Conservation (phyloP, 306 rosid species). For the Acacia melanoxylon region DNA sequence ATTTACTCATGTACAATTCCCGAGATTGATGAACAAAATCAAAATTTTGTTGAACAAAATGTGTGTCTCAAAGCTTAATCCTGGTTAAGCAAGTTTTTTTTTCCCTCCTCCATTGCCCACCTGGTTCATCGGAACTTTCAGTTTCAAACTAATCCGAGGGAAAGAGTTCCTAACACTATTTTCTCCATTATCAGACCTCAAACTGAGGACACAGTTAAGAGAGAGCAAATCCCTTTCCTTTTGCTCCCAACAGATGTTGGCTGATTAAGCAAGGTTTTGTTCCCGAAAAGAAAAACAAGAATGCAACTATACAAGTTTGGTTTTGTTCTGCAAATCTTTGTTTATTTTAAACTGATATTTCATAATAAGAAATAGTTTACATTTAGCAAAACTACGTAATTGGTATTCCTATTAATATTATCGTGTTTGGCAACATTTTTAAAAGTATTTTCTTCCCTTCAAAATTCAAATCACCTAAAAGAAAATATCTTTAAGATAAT, state of each 20-base stretch:
- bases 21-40: not conserved
- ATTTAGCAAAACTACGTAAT: not conserved
- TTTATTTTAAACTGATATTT: not conserved
- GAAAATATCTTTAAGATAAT: not conserved
- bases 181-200: too few species aligned
- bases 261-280: not conserved
- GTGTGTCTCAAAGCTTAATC: not conserved
- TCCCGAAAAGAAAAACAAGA: not conserved
- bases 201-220: too few species aligned
- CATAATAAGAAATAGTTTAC: not conserved
- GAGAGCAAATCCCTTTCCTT: too few species aligned
- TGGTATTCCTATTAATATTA: not conserved
- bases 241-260: too few species aligned
- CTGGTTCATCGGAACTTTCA: too few species aligned
- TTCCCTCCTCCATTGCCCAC: too few species aligned
- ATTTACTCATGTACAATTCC: not conserved
- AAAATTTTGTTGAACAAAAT: not conserved
- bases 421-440: not conserved
- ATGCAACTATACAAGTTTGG: too few species aligned
- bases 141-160: too few species aligned
- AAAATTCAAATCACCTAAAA: too few species aligned
- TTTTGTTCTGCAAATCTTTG: not conserved
- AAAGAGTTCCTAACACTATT: too few species aligned
- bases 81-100: not conserved
- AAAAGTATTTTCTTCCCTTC: not conserved